phyloP scores from a whole-genome alignment of 2,329 filamentous ascomycete species.

The Alternaria triticimaculans region DNA sequence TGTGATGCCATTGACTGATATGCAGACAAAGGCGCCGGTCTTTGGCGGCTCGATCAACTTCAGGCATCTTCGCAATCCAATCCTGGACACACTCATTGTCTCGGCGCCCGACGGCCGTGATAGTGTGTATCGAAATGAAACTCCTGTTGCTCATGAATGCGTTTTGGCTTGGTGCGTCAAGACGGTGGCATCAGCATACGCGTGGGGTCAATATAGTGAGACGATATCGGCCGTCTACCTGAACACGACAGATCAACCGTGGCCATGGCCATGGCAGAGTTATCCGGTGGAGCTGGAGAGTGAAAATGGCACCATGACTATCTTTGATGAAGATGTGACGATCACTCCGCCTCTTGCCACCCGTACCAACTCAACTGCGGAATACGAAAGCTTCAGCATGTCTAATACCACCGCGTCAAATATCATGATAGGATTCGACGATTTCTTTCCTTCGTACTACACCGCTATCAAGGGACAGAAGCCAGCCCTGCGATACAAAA shows the following conservation, averaged over 20 bases:
- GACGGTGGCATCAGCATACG: conserved; percentile 32
- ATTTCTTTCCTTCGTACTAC: conserved; percentile 26
- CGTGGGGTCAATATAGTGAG: conserved; percentile 25
- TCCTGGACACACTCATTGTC: conserved; percentile 24
- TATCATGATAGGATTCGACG: conserved; percentile 19
- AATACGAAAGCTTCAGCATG: too few species aligned
- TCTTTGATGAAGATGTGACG: too few species aligned
- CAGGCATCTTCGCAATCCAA: conserved; percentile 22
- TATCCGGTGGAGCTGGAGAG: too few species aligned
- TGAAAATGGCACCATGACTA: too few species aligned
- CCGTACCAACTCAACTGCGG: neutral
- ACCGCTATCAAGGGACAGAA: conserved; percentile 5
- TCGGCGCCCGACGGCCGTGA: neutral
- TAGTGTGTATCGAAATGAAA: conserved; percentile 12
- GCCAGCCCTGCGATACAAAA: conserved; percentile 10
- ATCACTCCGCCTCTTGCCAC: neutral
- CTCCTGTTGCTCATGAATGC: conserved; percentile 28
- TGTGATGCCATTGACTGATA: conserved; percentile 9
- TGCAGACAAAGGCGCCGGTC: neutral
- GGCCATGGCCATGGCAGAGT: too few species aligned
- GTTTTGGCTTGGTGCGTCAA: conserved; percentile 38
- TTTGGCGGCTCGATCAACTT: conserved; percentile 24
- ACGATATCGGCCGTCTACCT: neutral
- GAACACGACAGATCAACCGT: conserved; percentile 3
- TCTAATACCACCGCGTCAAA: conserved; percentile 12